A percentile compares a stretch with the other conserved stretches of the same genome.
Evolutionary conservation across 495 filamentous ascomycete species (phyloP).

Genomic region (Neurospora sp.): DNA sequence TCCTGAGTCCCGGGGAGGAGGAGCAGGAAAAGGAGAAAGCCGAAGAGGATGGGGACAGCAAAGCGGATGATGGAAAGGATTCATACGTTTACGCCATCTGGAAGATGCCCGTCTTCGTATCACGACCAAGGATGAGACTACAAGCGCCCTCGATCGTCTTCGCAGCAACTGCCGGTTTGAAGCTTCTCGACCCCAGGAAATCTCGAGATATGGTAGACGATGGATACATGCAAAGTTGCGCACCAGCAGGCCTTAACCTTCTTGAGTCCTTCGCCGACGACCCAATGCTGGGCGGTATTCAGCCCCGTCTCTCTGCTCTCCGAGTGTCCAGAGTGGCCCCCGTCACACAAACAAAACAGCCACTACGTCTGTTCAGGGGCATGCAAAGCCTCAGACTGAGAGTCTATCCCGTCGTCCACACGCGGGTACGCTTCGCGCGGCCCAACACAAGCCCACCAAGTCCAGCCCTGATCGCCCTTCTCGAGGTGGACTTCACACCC

Average conservation of each 20-base stretch:
- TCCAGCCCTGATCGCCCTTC: conserved; percentile 63
- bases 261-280: conserved; percentile 67
- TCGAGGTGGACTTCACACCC: conserved; percentile 82
- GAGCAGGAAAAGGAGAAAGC: conserved; percentile 23
- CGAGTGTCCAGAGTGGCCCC: conserved; percentile 71
- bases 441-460: conserved; percentile 53
- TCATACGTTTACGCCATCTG: conserved; percentile 63
- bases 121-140: conserved; percentile 64
- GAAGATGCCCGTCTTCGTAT: conserved; percentile 67
- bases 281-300: conserved; percentile 51
- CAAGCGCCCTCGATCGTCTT: conserved; percentile 72
- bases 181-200: conserved; percentile 41
- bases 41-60: conserved; percentile 18
- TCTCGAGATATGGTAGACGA: conserved; percentile 42
- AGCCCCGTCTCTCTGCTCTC: conserved; percentile 67
- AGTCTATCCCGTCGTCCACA: conserved; percentile 73
- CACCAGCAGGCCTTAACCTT: conserved; percentile 70
- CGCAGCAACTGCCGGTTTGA: conserved; percentile 58
- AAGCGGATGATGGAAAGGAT: conserved; percentile 14
- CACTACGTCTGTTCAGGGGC: conserved; percentile 50
- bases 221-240: conserved; percentile 63
- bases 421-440: conserved; percentile 70
- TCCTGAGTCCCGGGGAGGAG: conserved; percentile 39
- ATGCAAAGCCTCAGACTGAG: conserved; percentile 57
- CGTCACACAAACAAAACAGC: conserved; percentile 39